These are phyloP conservation scores for Myxozyma lipomycoides DNA, from an alignment of 805 yeast genomes.

Conservation along the genomic window DNA sequence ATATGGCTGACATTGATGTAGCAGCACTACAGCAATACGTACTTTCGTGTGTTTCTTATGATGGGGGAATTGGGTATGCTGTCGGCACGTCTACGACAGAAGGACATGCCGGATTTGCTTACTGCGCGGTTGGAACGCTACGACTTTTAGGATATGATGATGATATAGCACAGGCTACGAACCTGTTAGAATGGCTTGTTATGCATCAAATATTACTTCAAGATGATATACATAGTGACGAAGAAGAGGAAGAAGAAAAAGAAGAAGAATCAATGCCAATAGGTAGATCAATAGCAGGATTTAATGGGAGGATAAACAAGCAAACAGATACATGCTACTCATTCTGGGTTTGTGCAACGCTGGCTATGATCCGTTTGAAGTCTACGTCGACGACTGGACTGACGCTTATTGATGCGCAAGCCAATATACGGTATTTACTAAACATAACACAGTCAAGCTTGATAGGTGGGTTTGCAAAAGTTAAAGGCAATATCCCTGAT, in stretches of 20 bases:
- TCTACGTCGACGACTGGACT: neutral
- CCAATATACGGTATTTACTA: conserved; percentile 11
- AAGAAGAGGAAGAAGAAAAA: neutral
- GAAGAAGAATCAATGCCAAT: neutral
- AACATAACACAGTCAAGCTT: conserved; percentile 16
- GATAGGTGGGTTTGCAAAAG: conserved; percentile 29
- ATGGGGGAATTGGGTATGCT: conserved; percentile 69
- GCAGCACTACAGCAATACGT: conserved; percentile 43
- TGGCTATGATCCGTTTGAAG: conserved; percentile 15
- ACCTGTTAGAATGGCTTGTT: conserved; percentile 20
- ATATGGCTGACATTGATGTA: conserved; percentile 36
- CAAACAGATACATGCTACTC: conserved; percentile 96
- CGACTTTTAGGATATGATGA: conserved; percentile 37
- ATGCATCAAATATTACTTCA: conserved; percentile 8
- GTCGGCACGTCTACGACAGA: conserved; percentile 44
- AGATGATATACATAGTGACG: neutral
- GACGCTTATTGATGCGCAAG: conserved; percentile 1
- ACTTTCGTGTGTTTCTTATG: conserved; percentile 39
- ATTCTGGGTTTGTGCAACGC: conserved; percentile 74
- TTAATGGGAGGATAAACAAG: conserved; percentile 92
- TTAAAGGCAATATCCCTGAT: conserved; percentile 27
- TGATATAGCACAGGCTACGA: neutral
- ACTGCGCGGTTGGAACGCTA: conserved; percentile 71
- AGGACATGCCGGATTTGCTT: conserved; percentile 82
- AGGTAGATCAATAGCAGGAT: no score